Base-by-base conservation (phyloP, 768 basidiomycete species). In the Russula ochroleuca region DNA sequence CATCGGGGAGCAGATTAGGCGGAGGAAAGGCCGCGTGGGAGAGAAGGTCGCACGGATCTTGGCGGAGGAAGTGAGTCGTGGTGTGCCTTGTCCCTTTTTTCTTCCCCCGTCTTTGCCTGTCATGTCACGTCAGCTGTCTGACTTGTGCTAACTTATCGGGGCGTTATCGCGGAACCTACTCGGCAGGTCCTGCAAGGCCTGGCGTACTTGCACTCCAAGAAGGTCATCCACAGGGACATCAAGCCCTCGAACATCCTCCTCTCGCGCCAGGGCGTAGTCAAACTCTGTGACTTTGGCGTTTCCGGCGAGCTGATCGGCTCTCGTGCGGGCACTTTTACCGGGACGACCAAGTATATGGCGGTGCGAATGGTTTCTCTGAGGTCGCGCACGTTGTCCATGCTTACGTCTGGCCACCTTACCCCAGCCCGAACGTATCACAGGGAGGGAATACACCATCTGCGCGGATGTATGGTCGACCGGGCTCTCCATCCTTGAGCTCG, bases 381-480 rank as follows among this genome's bases (percentile, higher is more conserved):
- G 23, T 33, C n/a, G 43, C 17, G 35, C 23, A n/a, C 21, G 23
- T 14, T 51, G 37, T 28, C n/a, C 21, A 31, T 45, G 11, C 53
- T 65, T 41, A 48, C 33, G 41, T 14, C 25, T 33, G 48, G 28
- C 25, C 11, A 13, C 45, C 23, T 23, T 62, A 48, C 25, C 57
- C 43, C 62, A 92, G 89, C 94, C 94, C 53, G 94, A 96, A 73
- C 85, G 94, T 59, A 95, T 96, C 62, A 85, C 83, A 68, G 94
- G 93, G 1, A 82, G 85, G 47, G 85, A 87, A 66, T 97, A 94
- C 71, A 88, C 90, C n/a, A 94, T 94, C 70, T 83, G 90, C 60
- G 90, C 94, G 31, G 93, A 97, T 72, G 93, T 97, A 23, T 97
- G 94, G 94, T 95, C 94, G 0, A 86, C 92, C 7, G 94, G 94